Evolutionary conservation across 2,329 filamentous ascomycete species (phyloP), one percentile per base, ranked within the genome.

Genomic region (Scytalidium lignicola): DNA sequence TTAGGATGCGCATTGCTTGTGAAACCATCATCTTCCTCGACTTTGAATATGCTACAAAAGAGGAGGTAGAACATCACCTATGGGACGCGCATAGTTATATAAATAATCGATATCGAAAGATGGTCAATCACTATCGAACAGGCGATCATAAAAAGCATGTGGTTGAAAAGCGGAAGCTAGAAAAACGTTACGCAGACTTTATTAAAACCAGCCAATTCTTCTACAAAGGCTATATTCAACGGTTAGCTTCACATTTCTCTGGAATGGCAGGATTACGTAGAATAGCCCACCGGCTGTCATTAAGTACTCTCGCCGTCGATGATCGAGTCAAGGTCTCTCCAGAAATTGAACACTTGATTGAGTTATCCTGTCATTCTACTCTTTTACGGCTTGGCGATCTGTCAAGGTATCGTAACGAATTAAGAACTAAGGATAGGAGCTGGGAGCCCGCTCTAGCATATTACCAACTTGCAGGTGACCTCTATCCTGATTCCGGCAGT

Each of bases 371-470:
- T 64, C 87, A 96, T 69, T 80, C 83, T 49, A 90, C 88, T 3
- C 75, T 97, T 48, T 85, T 96, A 51, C 89, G 86, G 56, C 79
- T 97, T 9, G 93, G 93, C 28, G 93, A 99, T 65, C 76, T 99
- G 43, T 88, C 88, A 44, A 83, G 93, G 54, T 99, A 96, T 68
- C 85, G 91, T 47, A 75, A 78, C 47, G 87, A 92, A 62, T 74
- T 88, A 51, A 82, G 85, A 51, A 78, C 78, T 52, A 90, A 87
- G 65, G 58, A 65, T 46, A 83, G 83, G 47, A 87, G 86, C 59
- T 95, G 88, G 74, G 86, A 86, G 21, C 82, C 82, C 13, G 90
- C 92, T 13, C 76, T 91, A 61, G 84, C 86, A 10, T 96, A 92
- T 67, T 97, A 99, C 67, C 75, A 80, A 48, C 74, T 97, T 51